Base-by-base conservation (phyloP, 108 stramenopile genomes). In the Fragilariopsis cylindrus region DNA sequence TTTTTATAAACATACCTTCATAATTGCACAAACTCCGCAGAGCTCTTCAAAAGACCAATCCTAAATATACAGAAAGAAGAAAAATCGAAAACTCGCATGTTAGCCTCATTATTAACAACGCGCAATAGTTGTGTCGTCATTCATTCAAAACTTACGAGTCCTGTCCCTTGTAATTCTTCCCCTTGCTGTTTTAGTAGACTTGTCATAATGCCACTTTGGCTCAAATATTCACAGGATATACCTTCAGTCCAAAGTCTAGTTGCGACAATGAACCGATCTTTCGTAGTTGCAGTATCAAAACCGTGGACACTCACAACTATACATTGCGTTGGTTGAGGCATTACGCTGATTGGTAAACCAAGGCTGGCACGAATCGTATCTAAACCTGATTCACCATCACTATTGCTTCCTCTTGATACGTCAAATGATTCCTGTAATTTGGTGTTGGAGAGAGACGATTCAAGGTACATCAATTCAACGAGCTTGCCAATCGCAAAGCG, bases 151-250 rank as follows among this genome's bases (percentile, higher is more conserved):
- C 7, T 15, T 53, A 15, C 72, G 46, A 60, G 82, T 41, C 57
- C 70, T 48, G 49, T 48, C 40, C 76, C 76, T 12, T 78, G 56
- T 49, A 70, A 48, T 66, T 80, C 77, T 48, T 76, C 81, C 39
- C 78, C 52, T 19, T 67, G 64, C 48, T 76, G 73, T 56, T 80
- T 78, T 18, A 91, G 69, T 50, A 91, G 67, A 63, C 82, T 90
- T 66, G 86, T 62, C 72, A 90, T 88, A 12, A 88, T 77, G 45
- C 82, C 84, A 77, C 90, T 92, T 7, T 91, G 88, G 5, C 89
- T 57, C 19, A 88, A 13, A 69, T 94, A 94, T 76, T 94, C 93
- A 84, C 88, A n/a, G 85, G 72, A 68, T 19, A 94, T 89, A 12
- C 88, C 90, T 55, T 78, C 70, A 3, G 79, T 68, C 90, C 90